These are phyloP conservation scores for Fusarium torulosum DNA, from an alignment of 2,329 filamentous ascomycete genomes.

Conservation along the genomic window DNA sequence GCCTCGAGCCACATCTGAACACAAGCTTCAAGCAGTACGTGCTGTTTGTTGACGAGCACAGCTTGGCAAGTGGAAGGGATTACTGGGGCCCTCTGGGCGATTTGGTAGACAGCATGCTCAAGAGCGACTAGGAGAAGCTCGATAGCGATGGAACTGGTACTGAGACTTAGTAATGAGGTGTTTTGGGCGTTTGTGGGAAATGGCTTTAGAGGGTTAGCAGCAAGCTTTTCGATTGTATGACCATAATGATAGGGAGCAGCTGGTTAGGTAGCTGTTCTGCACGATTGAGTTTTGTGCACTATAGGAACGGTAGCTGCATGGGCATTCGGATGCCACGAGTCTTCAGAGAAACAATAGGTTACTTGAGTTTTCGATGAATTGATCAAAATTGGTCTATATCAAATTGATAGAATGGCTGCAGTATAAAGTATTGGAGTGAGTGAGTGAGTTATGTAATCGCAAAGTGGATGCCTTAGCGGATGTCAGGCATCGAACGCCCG, in stretches of 20 bases:
- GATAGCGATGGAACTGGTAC: constrained; percentile 20
- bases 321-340: background rate
- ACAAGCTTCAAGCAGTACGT: constrained; percentile 99
- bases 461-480: constrained; percentile 55
- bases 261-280: constrained; percentile 14
- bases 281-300: constrained; percentile 1
- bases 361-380: background rate
- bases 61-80: constrained; percentile 90
- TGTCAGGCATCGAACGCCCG: constrained; percentile 56
- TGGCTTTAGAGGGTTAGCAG: constrained; percentile 13
- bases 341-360: background rate
- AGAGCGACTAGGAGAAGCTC: constrained; percentile 76
- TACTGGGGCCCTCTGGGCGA: constrained; percentile 97
- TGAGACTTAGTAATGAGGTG: constrained; percentile 31
- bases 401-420: background rate
- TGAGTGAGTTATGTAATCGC: constrained; percentile 48
- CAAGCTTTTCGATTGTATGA: constrained; percentile 40
- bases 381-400: background rate
- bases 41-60: constrained; percentile 97
- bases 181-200: constrained; percentile 39
- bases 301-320: constrained; percentile 1
- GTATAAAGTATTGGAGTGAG: background rate
- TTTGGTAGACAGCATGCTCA: constrained; percentile 96
- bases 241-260: constrained; percentile 34
- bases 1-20: constrained; percentile 96